Evolutionary conservation across 192 early-diverging fungal genomes (phyloP).

Genomic region (Coemansia sp.): DNA sequence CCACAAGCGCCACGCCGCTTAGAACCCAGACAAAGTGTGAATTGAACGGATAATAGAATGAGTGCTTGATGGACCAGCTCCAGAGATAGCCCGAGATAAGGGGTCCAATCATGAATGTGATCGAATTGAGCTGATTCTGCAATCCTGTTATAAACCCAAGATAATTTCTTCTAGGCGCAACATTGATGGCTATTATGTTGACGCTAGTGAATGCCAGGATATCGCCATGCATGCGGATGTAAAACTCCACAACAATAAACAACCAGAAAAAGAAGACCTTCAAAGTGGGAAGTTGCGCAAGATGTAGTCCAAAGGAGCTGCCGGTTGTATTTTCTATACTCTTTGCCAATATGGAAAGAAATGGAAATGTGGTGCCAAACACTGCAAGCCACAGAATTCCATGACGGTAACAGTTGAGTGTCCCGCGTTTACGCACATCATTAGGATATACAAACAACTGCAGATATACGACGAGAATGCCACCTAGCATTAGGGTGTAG

Average conservation of each 20-base stretch:
- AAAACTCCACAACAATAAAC: no score
- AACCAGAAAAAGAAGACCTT: no score
- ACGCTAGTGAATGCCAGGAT: slow-evolving; percentile 32
- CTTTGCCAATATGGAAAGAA: no score
- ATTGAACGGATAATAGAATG: slow-evolving; percentile 31
- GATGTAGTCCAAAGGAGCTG: no score
- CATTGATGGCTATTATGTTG: slow-evolving; percentile 32
- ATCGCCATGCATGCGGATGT: no score
- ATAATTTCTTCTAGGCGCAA: slow-evolving; percentile 23
- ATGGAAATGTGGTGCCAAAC: no score
- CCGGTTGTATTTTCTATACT: no score
- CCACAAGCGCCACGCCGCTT: not conserved
- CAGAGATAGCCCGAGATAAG: slow-evolving; percentile 21
- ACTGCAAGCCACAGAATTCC: slow-evolving; percentile 10
- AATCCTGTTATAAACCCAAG: slow-evolving; percentile 38
- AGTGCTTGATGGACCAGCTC: slow-evolving; percentile 38
- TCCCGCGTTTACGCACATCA: slow-evolving; percentile 11
- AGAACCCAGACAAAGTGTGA: slow-evolving; percentile 40
- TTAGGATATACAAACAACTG: slow-evolving; percentile 56
- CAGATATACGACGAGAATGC: slow-evolving; percentile 43
- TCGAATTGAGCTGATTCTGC: slow-evolving; percentile 26
- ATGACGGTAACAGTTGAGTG: slow-evolving; percentile 27
- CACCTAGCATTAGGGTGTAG: slow-evolving; percentile 39
- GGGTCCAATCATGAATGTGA: slow-evolving; percentile 24
- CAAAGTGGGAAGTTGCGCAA: not conserved